phyloP scores from a whole-genome alignment of 2,329 filamentous ascomycete genomes.

The Neonectria sp. region DNA sequence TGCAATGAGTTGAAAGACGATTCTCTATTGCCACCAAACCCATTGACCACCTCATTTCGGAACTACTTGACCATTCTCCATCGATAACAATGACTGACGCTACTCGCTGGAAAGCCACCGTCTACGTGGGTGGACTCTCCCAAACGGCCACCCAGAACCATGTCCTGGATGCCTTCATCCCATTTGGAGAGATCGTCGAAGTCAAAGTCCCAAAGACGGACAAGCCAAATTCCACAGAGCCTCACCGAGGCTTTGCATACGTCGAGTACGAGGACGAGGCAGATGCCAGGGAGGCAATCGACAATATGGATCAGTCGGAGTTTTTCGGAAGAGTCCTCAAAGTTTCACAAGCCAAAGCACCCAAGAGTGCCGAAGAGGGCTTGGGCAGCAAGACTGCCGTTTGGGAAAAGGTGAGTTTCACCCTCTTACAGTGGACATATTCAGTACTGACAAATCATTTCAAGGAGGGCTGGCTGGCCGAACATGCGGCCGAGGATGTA shows the following conservation, averaged over 20 bases:
- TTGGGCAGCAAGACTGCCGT: constrained; percentile 93
- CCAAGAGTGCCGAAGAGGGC: constrained; percentile 90
- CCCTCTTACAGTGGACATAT: constrained; percentile 7
- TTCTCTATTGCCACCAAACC: constrained; percentile 4
- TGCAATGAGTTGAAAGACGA: constrained; percentile 29
- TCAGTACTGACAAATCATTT: constrained; percentile 20
- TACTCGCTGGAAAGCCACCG: constrained; percentile 87
- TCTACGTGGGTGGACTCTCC: constrained; percentile 93
- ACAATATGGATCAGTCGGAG: constrained; percentile 99
- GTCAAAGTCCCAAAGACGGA: constrained; percentile 93
- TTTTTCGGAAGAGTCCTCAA: constrained; percentile 94
- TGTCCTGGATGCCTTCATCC: constrained; percentile 92
- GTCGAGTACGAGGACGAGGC: constrained; percentile 91
- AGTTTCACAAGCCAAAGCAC: constrained; percentile 91
- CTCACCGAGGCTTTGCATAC: constrained; percentile 95
- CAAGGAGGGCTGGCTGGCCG: constrained; percentile 93
- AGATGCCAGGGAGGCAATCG: constrained; percentile 94
- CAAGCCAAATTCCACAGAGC: constrained; percentile 80
- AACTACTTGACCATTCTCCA: constrained; percentile 2
- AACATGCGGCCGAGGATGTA: constrained; percentile 84
- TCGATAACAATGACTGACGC: constrained; percentile 79
- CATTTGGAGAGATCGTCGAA: constrained; percentile 96
- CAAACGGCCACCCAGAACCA: constrained; percentile 81
- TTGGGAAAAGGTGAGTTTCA: constrained; percentile 88
- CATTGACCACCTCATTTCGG: constrained; percentile 10